These are phyloP conservation scores for Trametes elegans DNA, from an alignment of 768 basidiomycete genomes.

Conservation along the genomic window DNA sequence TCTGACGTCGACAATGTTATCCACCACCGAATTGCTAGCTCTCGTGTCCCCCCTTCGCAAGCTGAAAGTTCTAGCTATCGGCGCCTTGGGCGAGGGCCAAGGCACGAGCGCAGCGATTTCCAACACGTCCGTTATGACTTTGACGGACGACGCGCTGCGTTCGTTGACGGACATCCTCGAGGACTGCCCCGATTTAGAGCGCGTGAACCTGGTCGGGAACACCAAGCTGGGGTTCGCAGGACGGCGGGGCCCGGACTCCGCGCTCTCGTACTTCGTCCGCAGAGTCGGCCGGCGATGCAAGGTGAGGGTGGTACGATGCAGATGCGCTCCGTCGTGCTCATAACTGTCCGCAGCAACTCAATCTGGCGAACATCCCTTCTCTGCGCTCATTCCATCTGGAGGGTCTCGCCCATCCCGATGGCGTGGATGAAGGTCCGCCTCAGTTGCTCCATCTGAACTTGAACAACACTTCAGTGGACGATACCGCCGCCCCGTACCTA, in stretches of 20 bases:
- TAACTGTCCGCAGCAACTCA: constrained; percentile 41
- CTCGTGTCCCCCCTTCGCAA: constrained; percentile 39
- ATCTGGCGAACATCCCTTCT: constrained; percentile 51
- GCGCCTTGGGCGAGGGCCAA: constrained; percentile 52
- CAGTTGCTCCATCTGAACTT: constrained; percentile 49
- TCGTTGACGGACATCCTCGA: constrained; percentile 43
- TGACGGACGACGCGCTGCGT: constrained; percentile 50
- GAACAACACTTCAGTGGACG: constrained; percentile 62
- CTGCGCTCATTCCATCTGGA: constrained; percentile 51
- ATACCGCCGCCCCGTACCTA: constrained; percentile 51
- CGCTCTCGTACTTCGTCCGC: constrained; percentile 46
- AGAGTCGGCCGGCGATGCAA: constrained; percentile 59
- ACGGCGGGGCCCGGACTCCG: constrained; percentile 28
- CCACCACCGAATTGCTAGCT: constrained; percentile 39
- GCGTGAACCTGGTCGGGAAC: constrained; percentile 63
- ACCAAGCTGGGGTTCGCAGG: constrained; percentile 49
- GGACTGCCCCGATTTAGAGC: constrained; percentile 40
- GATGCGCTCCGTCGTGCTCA: neutral
- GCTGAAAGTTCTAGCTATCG: constrained; percentile 52
- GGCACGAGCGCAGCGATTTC: constrained; percentile 43
- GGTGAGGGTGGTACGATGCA: constrained; percentile 30
- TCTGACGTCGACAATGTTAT: constrained; percentile 53
- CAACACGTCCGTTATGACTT: constrained; percentile 50
- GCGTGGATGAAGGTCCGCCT: constrained; percentile 33
- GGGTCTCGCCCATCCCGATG: constrained; percentile 41